Evolutionary conservation across 192 early-diverging fungal species (phyloP), one percentile per base, ranked within the genome.

Genomic region (Bifiguratus adelaidae): DNA sequence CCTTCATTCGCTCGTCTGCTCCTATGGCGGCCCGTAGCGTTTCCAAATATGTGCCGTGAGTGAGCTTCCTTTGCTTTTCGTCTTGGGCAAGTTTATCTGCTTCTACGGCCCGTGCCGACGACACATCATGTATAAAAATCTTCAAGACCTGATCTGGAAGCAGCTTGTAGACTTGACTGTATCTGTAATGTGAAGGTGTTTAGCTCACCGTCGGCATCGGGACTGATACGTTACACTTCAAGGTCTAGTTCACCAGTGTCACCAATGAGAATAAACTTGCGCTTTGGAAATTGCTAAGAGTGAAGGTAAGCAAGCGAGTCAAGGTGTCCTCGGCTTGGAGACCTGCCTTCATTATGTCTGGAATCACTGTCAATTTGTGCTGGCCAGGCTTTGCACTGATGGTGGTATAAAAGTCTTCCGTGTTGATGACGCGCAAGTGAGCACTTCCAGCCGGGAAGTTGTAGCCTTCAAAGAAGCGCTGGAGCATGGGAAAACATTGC

Each of bases 201-300:
- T 40, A 40, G 37, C 32, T 33, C 16, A 16, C 29, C 27, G 7
- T 48, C 8, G 23, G 18, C 3, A 48, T 32, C 7, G 37, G 26
- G 19, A 36, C 7, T 15, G 16, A 5, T 13, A 21, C 60, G 57
- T 56, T 70, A 93, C 44, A 85, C 81, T 60, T 96, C 90, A 38
- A 88, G 70, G 47, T 96, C 93, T 26, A 82, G 67, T 61, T 96
- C 89, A 32, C 90, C 93, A 42, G 81, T 80, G 55, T 96, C 93
- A 18, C 93, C 93, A 3, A 96, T 77, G 8, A 96, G 65, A 46
- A 96, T 83, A 54, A 85, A 96, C 53, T 82, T 82, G 36, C 89
- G 74, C 4, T 78, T 44, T 4, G 89, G 89, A 38, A 91, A 93
- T 53, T 81, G 78, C 43, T 67, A 48, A 30, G 57, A 3, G 26